Evolutionary conservation across 2,329 filamentous ascomycete genomes (phyloP), one percentile per base, ranked within the genome.

Genomic region (Grosmannia huntii): DNA sequence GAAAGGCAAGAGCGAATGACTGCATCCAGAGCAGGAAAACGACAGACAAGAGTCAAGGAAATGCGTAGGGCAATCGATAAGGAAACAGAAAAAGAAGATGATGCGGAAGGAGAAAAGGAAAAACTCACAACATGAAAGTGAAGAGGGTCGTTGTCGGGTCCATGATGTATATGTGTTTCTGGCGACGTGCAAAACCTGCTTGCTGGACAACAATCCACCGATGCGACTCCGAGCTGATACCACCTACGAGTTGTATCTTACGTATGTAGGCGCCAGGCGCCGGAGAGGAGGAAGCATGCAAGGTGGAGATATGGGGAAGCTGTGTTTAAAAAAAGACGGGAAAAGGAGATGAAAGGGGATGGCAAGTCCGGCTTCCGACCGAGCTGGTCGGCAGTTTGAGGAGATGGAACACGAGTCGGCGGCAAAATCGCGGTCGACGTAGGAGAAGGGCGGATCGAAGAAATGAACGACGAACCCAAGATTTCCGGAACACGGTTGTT

Each of bases 61-160:
- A 16, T 14, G 9, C 16, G 14, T 27, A 31, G 49, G 5, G 14
- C 7, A 51, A 33, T 9, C 16, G 19, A 38, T 14, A n/a, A 53
- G n/a, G 16, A 7, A 36, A 12, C 7, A 19, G 41, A 25, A 25
- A 6, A 38, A 14, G n/a, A 36, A 23, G 16, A 36, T n/a, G n/a
- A 36, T 21, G 11, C 19, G 21, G 27, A 10, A 27, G 9, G 21
- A 16, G 28, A 41, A 25, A 10, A 28, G 3, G 27, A 21, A 23
- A 53, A 59, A 83, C 82, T 81, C 74, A 85, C 83, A 85, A 71
- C 71, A 83, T 77, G 69, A 87, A 87, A 61, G 84, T 86, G 68
- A 86, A 78, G 64, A 87, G 80, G 60, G 84, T 84, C 25, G 83
- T 86, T 49, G 76, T 76, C 57, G 80, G 80, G 70, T 83, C 79